Conservation (phyloP, 768 basidiomycete species). For the Kwoniella heveanensis region DNA sequence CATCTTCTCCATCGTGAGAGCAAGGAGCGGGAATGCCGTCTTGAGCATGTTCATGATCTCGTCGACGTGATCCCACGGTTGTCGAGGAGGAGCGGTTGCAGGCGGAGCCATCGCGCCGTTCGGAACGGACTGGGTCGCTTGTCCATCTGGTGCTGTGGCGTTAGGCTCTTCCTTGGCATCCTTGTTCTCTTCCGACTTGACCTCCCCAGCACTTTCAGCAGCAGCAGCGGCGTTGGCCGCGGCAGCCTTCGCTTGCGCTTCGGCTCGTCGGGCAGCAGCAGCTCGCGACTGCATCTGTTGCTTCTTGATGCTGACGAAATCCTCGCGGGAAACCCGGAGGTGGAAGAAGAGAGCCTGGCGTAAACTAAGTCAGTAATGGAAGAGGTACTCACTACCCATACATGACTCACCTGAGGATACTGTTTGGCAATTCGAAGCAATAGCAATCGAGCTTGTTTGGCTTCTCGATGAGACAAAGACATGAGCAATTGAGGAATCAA, state of each 20-base stretch:
- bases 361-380: constrained; percentile 2
- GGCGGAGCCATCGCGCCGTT: constrained; percentile 20
- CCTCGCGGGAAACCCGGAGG: constrained; percentile 79
- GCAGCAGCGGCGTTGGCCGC: constrained; percentile 25
- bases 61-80: constrained; percentile 87
- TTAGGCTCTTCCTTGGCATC: constrained; percentile 34
- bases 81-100: constrained; percentile 53
- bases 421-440: constrained; percentile 84
- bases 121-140: neutral
- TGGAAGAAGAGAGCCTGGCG: constrained; percentile 90
- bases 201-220: constrained; percentile 54
- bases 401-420: constrained; percentile 78
- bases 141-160: constrained; percentile 11
- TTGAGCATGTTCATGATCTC: constrained; percentile 92
- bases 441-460: constrained; percentile 86
- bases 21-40: constrained; percentile 91
- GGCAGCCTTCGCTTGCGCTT: constrained; percentile 33
- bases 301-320: constrained; percentile 59
- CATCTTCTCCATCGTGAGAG: constrained; percentile 93
- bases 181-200: constrained; percentile 37
- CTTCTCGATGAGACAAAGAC: constrained; percentile 86
- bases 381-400: neutral
- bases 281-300: constrained; percentile 45
- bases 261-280: constrained; percentile 30
- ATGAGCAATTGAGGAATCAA: constrained; percentile 89